Base-by-base conservation (phyloP, 768 basidiomycete genomes). In the Termitomyces sp. region DNA sequence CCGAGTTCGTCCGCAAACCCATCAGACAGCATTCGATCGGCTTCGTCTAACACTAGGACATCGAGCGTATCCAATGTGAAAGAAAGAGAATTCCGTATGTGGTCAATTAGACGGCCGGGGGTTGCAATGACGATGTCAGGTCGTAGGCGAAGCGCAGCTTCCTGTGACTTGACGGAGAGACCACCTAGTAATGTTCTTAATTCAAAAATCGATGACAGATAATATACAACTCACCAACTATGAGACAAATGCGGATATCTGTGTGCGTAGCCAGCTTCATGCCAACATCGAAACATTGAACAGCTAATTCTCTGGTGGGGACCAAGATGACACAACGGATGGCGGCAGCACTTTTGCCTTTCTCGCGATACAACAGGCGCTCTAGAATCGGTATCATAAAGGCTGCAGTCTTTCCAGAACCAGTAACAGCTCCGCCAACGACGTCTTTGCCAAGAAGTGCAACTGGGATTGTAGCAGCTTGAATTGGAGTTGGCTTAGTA, bases 321-420 rank as follows among this genome's bases (percentile, higher is more conserved):
- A 92, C 92, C 33, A 98, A 83, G 31, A 98, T 80, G 39, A 99
- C 82, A 69, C 97, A 98, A 54, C 97, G 79, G 0, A 88, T 93
- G 31, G 88, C 89, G 20, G 92, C 89, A 16, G 90, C 86, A 62
- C 86, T 89, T 69, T 87, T 91, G 18, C 92, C 89, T 62, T 90
- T 87, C 62, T 98, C 94, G 55, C 97, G 83, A 68, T 95, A 98
- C 54, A 95, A 72, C 31, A 99, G 77, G 57, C 97, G 88, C 71
- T 99, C 97, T 51, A 95, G 72, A 74, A 95, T 89, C 41, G 97
- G 97, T 58, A 98, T 86, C 66, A 90, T 88, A 74, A 98, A 99
- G 2, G 97, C 97, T 10, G 94, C 96, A 1, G 97, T 99, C 77
- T 99, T 99, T 59, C 97, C 97, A 5, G 94, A 97, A 60, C 97